Base-by-base conservation (phyloP, 768 basidiomycete genomes). In the Leccinum pellstonianum region DNA sequence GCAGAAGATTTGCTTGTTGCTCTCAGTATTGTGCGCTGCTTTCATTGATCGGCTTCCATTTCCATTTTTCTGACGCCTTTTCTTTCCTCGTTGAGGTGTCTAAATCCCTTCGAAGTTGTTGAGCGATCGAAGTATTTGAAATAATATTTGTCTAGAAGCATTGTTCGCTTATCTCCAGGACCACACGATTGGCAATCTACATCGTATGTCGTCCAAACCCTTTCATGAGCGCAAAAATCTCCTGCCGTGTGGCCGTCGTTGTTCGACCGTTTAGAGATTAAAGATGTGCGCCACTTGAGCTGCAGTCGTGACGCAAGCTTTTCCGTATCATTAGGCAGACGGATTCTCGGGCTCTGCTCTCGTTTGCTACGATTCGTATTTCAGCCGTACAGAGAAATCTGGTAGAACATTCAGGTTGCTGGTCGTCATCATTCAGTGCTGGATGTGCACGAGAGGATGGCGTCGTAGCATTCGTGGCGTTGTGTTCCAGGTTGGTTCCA, bases 151-250 rank as follows among this genome's bases (percentile, higher is more conserved):
- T 49, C 5, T 37, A 46, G 43, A 49, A 35, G 25, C 23, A 4
- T 23, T 1, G 9, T 51, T 37, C 38, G 53, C 8, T 33, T 57
- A 17, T 54, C 59, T 17, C 47, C 56, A 5, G 63, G 63, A 19
- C 64, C 63, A 8, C 50, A 52, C 14, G 29, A 58, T 3, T 65
- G 62, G 62, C 62, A 65, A 48, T 51, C 63, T 25, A 37, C 58
- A 4, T 43, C 62, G 2, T 54, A 61, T 33, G 52, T 64, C 38
- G 12, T 52, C 37, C 35, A 51, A 9, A 27, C 29, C 12, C 59
- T 65, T 8, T 38, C 61, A n/a, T 56, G 48, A 21, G 57, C 56
- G 6, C 51, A 52, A 14, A 61, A 29, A 10, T 23, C 58, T 9
- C 4, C 47, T 54, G 48, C 54, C 3, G 29, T 56, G 21, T 65